Percentiles rank a stretch among this genome's conserved stretches.
These are phyloP conservation scores for Zymoseptoria ardabiliae DNA, from an alignment of 2,329 filamentous ascomycete species.

Conservation along the genomic window DNA sequence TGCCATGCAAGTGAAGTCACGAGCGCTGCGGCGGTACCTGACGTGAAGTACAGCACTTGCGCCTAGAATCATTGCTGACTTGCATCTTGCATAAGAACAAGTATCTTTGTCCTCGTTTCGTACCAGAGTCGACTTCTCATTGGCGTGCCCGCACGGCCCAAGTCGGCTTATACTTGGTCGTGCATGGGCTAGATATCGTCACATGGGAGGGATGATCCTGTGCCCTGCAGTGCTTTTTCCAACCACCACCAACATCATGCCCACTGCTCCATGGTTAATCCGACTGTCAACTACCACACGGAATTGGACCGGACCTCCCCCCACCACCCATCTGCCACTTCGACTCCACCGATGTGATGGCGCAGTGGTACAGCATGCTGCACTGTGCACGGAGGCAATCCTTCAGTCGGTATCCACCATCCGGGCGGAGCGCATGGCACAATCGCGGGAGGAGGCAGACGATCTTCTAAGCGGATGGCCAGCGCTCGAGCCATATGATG, in stretches of 20 bases:
- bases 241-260: not conserved
- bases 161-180: not conserved
- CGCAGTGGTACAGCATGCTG: not conserved
- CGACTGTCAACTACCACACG: not conserved
- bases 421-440: not conserved
- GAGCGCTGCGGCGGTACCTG: not conserved
- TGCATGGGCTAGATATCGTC: not conserved
- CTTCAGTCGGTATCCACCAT: too few species aligned
- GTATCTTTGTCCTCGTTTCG: not conserved
- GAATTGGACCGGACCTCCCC: not conserved
- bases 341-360: not conserved
- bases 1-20: not conserved
- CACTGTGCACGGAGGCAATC: not conserved
- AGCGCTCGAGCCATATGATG: not conserved
- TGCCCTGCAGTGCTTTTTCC: not conserved
- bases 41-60: not conserved
- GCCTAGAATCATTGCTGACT: not conserved
- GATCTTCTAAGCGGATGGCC: not conserved
- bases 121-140: not conserved
- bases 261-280: not conserved
- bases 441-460: not conserved
- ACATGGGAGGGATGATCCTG: not conserved
- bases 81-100: not conserved
- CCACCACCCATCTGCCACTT: not conserved
- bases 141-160: not conserved